Evolutionary conservation across 768 basidiomycete genomes (phyloP).

Genomic region (Mycena latifolia): DNA sequence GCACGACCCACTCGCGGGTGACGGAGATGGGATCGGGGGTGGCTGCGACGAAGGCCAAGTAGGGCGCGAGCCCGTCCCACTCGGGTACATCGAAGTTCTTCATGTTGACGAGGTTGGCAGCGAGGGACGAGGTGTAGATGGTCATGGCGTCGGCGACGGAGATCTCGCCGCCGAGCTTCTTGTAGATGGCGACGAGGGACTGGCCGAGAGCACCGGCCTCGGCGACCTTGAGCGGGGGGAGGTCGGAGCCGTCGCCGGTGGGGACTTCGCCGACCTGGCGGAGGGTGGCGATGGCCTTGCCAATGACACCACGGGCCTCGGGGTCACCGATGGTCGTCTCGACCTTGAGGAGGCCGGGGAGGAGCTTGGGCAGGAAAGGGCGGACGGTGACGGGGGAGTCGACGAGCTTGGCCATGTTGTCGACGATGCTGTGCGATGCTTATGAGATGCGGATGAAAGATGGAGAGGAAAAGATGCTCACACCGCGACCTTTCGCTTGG

Average conservation of each 20-base stretch:
- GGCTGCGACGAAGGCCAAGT: conserved; percentile 74
- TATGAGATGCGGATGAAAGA: conserved; percentile 33
- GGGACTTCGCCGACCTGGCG: conserved; percentile 96
- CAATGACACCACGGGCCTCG: conserved; percentile 94
- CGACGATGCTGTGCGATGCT: conserved; percentile 75
- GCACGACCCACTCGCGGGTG: conserved; percentile 89
- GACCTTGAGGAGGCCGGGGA: conserved; percentile 96
- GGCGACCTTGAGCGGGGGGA: conserved; percentile 85
- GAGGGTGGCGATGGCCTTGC: conserved; percentile 93
- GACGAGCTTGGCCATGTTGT: conserved; percentile 99
- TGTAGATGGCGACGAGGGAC: conserved; percentile 83
- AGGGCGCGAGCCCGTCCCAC: conserved; percentile 88
- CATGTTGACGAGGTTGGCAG: conserved; percentile 87
- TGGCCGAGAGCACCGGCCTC: conserved; percentile 77
- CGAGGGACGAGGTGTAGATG: conserved; percentile 82
- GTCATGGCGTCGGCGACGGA: conserved; percentile 68
- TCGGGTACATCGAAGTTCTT: conserved; percentile 93
- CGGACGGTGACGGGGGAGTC: conserved; percentile 95
- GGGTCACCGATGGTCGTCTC: conserved; percentile 96
- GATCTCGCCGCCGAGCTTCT: conserved; percentile 79
- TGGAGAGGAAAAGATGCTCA: conserved; percentile 55
- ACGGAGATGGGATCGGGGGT: conserved; percentile 76
- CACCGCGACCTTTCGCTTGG: conserved; percentile 98
- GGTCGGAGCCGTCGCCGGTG: conserved; percentile 89
- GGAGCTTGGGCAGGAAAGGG: conserved; percentile 95